Evolutionary conservation across 495 filamentous ascomycete genomes (phyloP).

Genomic region (Aspergillus nanangensis): DNA sequence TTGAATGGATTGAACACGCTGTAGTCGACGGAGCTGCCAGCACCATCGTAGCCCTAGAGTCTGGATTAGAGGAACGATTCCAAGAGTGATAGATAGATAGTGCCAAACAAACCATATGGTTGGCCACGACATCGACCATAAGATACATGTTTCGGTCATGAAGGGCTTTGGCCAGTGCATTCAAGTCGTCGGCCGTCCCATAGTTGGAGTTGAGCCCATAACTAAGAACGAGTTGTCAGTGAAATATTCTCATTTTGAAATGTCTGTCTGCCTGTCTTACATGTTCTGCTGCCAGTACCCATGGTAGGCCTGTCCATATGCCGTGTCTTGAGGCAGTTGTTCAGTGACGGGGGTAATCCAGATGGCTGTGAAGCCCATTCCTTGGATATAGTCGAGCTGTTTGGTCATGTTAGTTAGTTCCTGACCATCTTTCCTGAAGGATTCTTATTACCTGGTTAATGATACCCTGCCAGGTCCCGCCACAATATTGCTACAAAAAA

Average conservation of each 20-base stretch:
- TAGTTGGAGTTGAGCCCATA: slow-evolving; percentile 41
- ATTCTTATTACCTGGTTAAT: slow-evolving; percentile 59
- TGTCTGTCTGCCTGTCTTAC: too few species aligned
- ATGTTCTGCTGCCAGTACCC: slow-evolving; percentile 75
- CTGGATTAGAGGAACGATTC: too few species aligned
- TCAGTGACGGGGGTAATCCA: slow-evolving; percentile 77
- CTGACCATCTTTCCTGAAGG: neutral
- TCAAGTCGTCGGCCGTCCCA: slow-evolving; percentile 62
- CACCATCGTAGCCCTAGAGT: slow-evolving; percentile 50
- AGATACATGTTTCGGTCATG: slow-evolving; percentile 65
- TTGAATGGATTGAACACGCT: slow-evolving; percentile 62
- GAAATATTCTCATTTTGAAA: too few species aligned
- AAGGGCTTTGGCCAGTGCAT: slow-evolving; percentile 51
- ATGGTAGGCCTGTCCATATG: slow-evolving; percentile 59
- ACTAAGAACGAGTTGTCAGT: neutral
- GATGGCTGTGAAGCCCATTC: slow-evolving; percentile 76
- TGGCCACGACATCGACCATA: slow-evolving; percentile 78
- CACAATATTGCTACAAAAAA: slow-evolving; percentile 54
- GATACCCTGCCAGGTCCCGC: slow-evolving; percentile 70
- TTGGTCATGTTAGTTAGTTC: slow-evolving; percentile 2
- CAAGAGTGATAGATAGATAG: neutral
- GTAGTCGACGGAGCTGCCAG: slow-evolving; percentile 54
- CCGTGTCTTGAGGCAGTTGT: slow-evolving; percentile 48
- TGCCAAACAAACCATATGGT: slow-evolving; percentile 56
- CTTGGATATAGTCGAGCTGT: slow-evolving; percentile 54